phyloP scores from a whole-genome alignment of 495 filamentous ascomycete species.

The Rostrohypoxylon terebratum region DNA sequence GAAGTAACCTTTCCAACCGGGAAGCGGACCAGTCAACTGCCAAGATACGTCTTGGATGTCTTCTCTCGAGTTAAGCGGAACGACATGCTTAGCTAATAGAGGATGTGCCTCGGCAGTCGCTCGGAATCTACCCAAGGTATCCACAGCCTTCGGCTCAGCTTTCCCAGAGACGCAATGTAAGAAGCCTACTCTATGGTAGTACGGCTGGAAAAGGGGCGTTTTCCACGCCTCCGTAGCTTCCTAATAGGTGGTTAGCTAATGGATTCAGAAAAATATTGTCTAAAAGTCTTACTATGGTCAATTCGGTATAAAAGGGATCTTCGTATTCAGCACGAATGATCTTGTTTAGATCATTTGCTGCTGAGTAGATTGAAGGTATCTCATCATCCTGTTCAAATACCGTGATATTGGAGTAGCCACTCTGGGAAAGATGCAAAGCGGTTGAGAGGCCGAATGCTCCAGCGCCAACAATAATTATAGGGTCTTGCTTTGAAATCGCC shows the following conservation, averaged over 20 bases:
- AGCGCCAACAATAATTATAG: constrained; percentile 55
- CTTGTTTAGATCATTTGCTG: constrained; percentile 66
- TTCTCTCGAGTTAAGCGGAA: constrained; percentile 45
- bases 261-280: not conserved
- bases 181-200: constrained; percentile 2
- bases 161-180: not conserved
- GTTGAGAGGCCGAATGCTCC: constrained; percentile 61
- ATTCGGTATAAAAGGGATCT: constrained; percentile 63
- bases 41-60: constrained; percentile 39
- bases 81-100: constrained; percentile 50
- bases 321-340: constrained; percentile 68
- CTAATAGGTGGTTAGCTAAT: not conserved
- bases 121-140: not conserved
- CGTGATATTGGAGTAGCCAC: constrained; percentile 57
- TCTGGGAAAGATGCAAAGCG: constrained; percentile 55
- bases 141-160: constrained; percentile 3
- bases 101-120: constrained; percentile 43
- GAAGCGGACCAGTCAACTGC: constrained; percentile 54
- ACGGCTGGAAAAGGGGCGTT: not conserved
- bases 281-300: constrained; percentile 34
- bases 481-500: not conserved
- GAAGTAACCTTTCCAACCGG: constrained; percentile 66
- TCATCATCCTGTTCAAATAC: constrained; percentile 57
- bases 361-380: constrained; percentile 57
- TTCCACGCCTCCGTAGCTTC: constrained; percentile 47